These are phyloP conservation scores for Pseudoscleropodium purum DNA, from an alignment of 225 moss, liverwort and hornwort genomes.

Conservation along the genomic window DNA sequence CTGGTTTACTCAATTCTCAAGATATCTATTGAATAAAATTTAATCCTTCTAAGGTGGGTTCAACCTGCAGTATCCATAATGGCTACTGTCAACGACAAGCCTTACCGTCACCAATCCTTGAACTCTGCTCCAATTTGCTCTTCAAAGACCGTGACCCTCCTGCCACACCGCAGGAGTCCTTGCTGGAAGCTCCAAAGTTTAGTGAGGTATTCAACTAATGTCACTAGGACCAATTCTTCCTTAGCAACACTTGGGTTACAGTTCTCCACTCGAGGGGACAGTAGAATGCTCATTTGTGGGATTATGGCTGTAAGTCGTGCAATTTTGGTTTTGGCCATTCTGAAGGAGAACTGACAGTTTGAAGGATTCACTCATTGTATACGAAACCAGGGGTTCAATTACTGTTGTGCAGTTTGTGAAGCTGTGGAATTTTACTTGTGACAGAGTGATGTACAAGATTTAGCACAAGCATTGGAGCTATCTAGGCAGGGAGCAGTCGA, in stretches of 20 bases:
- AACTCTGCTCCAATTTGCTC: slow-evolving; percentile 41
- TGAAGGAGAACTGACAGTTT: background rate
- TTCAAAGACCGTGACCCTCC: slow-evolving; percentile 64
- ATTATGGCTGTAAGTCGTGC: background rate
- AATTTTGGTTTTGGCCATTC: background rate
- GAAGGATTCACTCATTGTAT: background rate
- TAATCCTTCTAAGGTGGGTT: background rate
- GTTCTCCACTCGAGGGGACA: background rate
- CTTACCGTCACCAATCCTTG: slow-evolving; percentile 37
- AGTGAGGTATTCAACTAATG: slow-evolving; percentile 38
- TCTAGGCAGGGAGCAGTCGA: slow-evolving; percentile 66
- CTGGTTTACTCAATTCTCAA: background rate
- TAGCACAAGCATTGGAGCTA: slow-evolving; percentile 58
- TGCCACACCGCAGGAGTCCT: slow-evolving; percentile 50
- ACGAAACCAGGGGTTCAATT: background rate
- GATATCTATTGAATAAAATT: background rate
- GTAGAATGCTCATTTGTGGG: background rate
- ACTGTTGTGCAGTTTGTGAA: background rate
- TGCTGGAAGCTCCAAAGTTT: slow-evolving; percentile 59
- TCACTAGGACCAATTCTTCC: background rate
- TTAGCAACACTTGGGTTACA: background rate
- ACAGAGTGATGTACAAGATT: slow-evolving; percentile 65
- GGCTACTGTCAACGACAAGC: slow-evolving; percentile 57
- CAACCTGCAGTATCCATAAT: slow-evolving; percentile 53
- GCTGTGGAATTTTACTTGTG: slow-evolving; percentile 19